Percentiles rank a stretch among this genome's conserved stretches.
phyloP scores from a whole-genome alignment of 2,329 filamentous ascomycete genomes.

The Pyricularia grisea region DNA sequence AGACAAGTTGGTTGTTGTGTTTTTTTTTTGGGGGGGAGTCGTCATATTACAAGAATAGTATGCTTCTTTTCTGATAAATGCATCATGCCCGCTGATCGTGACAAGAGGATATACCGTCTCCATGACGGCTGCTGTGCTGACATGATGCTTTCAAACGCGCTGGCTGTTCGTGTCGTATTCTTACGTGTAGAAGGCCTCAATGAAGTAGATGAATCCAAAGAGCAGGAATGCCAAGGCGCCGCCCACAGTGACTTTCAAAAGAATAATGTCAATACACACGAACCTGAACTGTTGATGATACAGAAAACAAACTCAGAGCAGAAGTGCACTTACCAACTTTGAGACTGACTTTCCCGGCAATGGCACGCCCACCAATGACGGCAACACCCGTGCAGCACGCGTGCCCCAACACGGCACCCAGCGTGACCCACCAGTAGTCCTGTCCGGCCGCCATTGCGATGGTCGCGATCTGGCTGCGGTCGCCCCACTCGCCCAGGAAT shows the following conservation, averaged over 20 bases:
- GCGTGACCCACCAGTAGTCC: constrained; percentile 98
- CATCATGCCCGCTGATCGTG: not conserved
- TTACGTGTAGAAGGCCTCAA: constrained; percentile 58
- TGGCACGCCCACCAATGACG: constrained; percentile 83
- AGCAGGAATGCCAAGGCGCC: constrained; percentile 83
- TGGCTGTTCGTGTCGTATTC: not conserved
- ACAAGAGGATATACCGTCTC: not conserved
- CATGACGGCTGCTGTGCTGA: not conserved
- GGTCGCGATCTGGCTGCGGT: constrained; percentile 94
- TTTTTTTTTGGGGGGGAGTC: not conserved
- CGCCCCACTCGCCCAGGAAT: constrained; percentile 96
- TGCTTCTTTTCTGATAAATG: not conserved
- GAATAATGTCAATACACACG: constrained; percentile 3
- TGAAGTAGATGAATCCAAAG: constrained; percentile 85
- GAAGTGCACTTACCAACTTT: constrained; percentile 69
- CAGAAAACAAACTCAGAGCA: not conserved
- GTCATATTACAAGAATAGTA: not conserved
- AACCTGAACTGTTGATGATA: constrained; percentile 2
- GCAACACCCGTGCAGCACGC: constrained; percentile 83
- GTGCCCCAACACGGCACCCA: constrained; percentile 80
- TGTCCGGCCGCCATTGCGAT: constrained; percentile 98
- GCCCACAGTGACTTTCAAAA: constrained; percentile 63
- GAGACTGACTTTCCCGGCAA: constrained; percentile 89
- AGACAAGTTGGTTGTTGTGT: not conserved
- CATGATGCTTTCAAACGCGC: not conserved